Conservation (phyloP, 768 basidiomycete genomes). For the Rhodosporidiobolus odoratus region DNA sequence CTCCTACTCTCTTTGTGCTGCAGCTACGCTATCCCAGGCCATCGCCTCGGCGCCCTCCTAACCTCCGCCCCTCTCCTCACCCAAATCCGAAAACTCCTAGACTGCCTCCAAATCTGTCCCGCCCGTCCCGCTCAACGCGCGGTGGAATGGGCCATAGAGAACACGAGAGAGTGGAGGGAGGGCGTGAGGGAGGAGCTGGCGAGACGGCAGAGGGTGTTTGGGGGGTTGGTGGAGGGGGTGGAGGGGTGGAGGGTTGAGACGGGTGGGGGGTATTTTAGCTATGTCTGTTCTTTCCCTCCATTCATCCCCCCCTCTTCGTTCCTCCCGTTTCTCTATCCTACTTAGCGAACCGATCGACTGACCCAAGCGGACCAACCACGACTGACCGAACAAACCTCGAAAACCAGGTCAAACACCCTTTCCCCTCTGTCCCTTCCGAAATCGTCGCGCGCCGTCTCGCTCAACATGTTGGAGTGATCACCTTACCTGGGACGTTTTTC, state of each 20-base stretch:
- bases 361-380: too few relatives aligned
- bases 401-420: constrained; percentile 53
- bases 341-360: too few relatives aligned
- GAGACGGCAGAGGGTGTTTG: constrained; percentile 59
- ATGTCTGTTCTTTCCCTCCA: constrained; percentile 51
- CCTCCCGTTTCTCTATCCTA: too few relatives aligned
- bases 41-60: constrained; percentile 68
- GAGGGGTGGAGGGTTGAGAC: constrained; percentile 60
- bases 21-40: constrained; percentile 72
- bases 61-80: constrained; percentile 58
- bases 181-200: constrained; percentile 54
- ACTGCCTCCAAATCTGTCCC: constrained; percentile 69
- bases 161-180: constrained; percentile 56
- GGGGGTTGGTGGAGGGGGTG: constrained; percentile 50
- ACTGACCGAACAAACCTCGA: background rate
- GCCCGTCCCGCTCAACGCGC: constrained; percentile 69
- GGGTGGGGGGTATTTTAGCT: constrained; percentile 72
- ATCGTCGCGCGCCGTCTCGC: constrained; percentile 61
- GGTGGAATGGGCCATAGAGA: constrained; percentile 55
- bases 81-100: constrained; percentile 59
- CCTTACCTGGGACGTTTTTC: constrained; percentile 53
- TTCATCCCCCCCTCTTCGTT: background rate
- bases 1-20: constrained; percentile 41
- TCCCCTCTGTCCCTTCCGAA: constrained; percentile 51
- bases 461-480: constrained; percentile 59